These are phyloP conservation scores for Oehlia diaphana DNA, from an alignment of 192 early-diverging fungal genomes.

Conservation along the genomic window DNA sequence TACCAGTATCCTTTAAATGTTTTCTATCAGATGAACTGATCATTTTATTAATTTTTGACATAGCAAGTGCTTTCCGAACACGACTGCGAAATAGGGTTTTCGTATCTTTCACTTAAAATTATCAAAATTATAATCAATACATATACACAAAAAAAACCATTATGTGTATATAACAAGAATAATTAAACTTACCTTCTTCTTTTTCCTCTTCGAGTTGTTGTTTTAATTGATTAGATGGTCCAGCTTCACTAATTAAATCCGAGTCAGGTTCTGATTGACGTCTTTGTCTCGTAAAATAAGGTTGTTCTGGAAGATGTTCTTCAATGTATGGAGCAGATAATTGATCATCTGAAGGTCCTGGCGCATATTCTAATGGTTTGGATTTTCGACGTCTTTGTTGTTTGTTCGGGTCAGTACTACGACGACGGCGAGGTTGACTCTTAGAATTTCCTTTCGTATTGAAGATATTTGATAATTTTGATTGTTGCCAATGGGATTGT, in stretches of 20 bases:
- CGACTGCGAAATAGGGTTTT: background rate
- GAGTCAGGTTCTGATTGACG: background rate
- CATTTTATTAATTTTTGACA: background rate
- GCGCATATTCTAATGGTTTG: background rate
- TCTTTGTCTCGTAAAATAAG: background rate
- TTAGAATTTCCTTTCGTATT: background rate
- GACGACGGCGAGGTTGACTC: background rate
- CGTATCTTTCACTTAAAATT: background rate
- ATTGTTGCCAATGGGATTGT: background rate
- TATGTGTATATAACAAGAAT: background rate
- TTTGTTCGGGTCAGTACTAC: background rate
- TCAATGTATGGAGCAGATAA: slow-evolving; percentile 23
- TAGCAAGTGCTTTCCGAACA: background rate
- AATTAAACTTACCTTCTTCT: background rate
- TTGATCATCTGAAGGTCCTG: slow-evolving; percentile 9
- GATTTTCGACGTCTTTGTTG: background rate
- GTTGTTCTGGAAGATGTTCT: slow-evolving; percentile 13
- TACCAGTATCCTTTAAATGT: slow-evolving; percentile 6
- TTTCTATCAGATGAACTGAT: background rate
- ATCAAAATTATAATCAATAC: background rate
- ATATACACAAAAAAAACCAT: background rate
- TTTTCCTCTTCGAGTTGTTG: background rate
- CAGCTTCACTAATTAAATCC: background rate
- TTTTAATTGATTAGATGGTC: background rate
- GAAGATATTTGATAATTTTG: background rate